Base-by-base conservation (phyloP, 306 rosid species). In the Quercus wislizeni region DNA sequence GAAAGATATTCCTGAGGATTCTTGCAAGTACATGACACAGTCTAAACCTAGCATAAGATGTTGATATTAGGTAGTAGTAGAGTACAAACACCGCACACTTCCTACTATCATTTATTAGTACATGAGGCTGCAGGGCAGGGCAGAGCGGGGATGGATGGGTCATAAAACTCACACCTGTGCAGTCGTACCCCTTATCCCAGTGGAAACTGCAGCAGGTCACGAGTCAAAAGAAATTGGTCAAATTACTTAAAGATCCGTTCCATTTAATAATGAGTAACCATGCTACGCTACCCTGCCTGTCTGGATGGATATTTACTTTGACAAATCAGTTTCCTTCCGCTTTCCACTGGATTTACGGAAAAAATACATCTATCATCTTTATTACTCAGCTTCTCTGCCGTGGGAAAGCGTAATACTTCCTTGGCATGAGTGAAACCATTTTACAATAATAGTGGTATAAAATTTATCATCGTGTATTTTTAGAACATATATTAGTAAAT, bases 401-500 rank as follows among this genome's bases (percentile, higher is more conserved):
- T 38, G 46, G 46, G 1, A 49, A 12, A 49, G 13, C 15, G 17
- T 5, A 12, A 12, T 10, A 12, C 54, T 12, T 12, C 15, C 54
- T 49, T 49, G 54, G 54, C 54, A 49, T 12, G 17, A 49, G 54
- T 49, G 54, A 49, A 38, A 7, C 46, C 46, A 38, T 38, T 8
- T 38, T 38, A 38, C 46, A 38, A 38, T 38, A 7, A 38, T 38
- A 38, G 0, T 38, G 8, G 11, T 7, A 8, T 38, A 8, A 5
- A 4, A 33, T 33, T 33, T 33, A 33, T 33, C 0, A 0, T 33
- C 0, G 0, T 33, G 0, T 33, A 5, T 5, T 1, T 33, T 1
- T 33, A 35, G 0, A 0, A 0, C 0, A 38, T 7, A 7, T 0
- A 7, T 7, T 8, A 38, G 0, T 38, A 7, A 38, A 38, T 2